phyloP scores from a whole-genome alignment of 306 rosid species.

The Castanea crenata region DNA sequence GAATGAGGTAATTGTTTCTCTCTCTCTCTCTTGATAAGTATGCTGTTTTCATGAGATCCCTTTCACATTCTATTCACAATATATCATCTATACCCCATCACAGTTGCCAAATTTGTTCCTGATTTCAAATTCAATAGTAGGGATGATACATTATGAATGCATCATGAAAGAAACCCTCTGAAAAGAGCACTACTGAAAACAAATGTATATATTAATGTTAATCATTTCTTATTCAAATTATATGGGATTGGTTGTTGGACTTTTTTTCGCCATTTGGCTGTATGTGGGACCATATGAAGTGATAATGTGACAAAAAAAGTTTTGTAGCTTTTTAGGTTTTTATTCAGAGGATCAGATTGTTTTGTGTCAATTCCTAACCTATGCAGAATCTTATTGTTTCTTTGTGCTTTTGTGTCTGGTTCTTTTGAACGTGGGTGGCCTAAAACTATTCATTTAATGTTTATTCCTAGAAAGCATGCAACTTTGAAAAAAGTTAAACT shows the following conservation, averaged over 20 bases:
- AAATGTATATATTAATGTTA: constrained; percentile 4
- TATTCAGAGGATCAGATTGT: background rate
- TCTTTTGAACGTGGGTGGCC: background rate
- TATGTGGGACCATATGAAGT: constrained; percentile 6
- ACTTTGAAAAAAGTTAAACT: background rate
- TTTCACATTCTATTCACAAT: background rate
- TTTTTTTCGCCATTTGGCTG: constrained; percentile 1
- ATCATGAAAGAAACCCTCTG: background rate
- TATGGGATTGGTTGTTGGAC: constrained; percentile 5
- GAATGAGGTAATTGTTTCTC: constrained; percentile 65
- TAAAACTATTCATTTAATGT: background rate
- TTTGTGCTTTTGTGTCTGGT: constrained; percentile 4
- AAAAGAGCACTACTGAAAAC: background rate
- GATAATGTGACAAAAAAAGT: background rate
- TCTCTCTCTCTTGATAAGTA: constrained; percentile 12
- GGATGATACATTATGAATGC: background rate
- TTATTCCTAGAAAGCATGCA: constrained; percentile 6
- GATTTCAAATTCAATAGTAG: background rate
- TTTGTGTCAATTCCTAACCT: background rate
- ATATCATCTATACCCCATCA: background rate
- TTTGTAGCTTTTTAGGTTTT: background rate
- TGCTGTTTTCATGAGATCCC: background rate
- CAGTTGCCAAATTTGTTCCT: background rate
- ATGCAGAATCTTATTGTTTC: background rate
- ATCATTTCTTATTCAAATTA: background rate